Percentiles rank a stretch among this genome's conserved stretches.
phyloP scores from a whole-genome alignment of 768 basidiomycete genomes.

The Boletus fagicola region DNA sequence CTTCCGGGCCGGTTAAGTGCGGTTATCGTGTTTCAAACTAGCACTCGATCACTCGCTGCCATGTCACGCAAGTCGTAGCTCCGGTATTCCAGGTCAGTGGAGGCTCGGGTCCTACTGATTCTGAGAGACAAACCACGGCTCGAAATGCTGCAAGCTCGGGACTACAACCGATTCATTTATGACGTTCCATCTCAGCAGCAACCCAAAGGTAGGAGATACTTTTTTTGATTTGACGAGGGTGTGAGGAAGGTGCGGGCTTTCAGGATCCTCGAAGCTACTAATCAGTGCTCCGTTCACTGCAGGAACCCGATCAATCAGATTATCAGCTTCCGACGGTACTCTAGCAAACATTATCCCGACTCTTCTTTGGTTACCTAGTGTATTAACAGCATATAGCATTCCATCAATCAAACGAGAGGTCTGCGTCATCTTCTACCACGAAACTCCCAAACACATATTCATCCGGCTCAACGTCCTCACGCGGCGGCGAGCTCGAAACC shows the following conservation, averaged over 20 bases:
- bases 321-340: neutral
- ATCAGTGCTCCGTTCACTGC: neutral
- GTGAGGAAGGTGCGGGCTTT: neutral
- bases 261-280: neutral
- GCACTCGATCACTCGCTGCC: too few relatives aligned
- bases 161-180: neutral
- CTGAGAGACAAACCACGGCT: neutral
- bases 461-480: slow-evolving; percentile 51
- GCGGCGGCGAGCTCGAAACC: slow-evolving; percentile 62
- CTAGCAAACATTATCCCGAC: slow-evolving; percentile 1
- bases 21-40: too few relatives aligned
- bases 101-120: neutral
- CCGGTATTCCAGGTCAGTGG: neutral
- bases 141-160: neutral
- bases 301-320: neutral
- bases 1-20: slow-evolving; percentile 16
- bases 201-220: neutral
- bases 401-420: slow-evolving; percentile 47
- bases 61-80: too few relatives aligned
- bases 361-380: neutral
- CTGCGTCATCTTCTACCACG: slow-evolving; percentile 75
- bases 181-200: neutral
- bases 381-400: slow-evolving; percentile 8
- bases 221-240: neutral
- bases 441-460: slow-evolving; percentile 76